phyloP scores from a whole-genome alignment of 495 filamentous ascomycete genomes.

The Penicillium antarcticum region DNA sequence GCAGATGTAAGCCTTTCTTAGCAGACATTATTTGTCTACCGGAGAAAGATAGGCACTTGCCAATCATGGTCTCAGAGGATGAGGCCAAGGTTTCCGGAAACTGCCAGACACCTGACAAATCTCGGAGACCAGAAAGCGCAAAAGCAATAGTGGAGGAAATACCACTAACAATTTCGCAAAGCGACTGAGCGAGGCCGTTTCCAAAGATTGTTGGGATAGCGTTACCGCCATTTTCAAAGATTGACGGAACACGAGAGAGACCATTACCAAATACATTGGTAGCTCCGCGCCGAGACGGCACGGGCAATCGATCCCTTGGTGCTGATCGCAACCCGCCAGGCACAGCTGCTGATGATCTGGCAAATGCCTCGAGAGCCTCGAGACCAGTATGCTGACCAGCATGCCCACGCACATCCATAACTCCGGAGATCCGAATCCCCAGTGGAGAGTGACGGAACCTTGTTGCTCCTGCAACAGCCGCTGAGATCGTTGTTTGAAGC shows the following conservation, averaged over 20 bases:
- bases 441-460: not conserved
- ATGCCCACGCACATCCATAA: too few relatives aligned
- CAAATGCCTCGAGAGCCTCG: not conserved
- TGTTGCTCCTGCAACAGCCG: not conserved
- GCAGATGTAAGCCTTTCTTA: slow-evolving; percentile 2
- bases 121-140: slow-evolving; percentile 2
- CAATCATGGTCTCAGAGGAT: slow-evolving; percentile 1
- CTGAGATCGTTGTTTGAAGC: not conserved
- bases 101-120: not conserved
- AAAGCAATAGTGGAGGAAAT: slow-evolving; percentile 7
- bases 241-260: not conserved
- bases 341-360: not conserved
- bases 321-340: not conserved
- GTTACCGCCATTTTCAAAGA: not conserved
- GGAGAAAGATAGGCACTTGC: slow-evolving; percentile 8
- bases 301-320: not conserved
- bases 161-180: not conserved
- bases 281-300: not conserved
- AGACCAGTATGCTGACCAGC: not conserved
- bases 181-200: not conserved
- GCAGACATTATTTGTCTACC: slow-evolving; percentile 14
- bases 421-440: not conserved
- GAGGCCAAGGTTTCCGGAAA: not conserved
- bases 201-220: not conserved
- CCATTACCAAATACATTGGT: not conserved